These are phyloP conservation scores for Hygrophorus pudorinus DNA, from an alignment of 768 basidiomycete genomes.

Conservation along the genomic window DNA sequence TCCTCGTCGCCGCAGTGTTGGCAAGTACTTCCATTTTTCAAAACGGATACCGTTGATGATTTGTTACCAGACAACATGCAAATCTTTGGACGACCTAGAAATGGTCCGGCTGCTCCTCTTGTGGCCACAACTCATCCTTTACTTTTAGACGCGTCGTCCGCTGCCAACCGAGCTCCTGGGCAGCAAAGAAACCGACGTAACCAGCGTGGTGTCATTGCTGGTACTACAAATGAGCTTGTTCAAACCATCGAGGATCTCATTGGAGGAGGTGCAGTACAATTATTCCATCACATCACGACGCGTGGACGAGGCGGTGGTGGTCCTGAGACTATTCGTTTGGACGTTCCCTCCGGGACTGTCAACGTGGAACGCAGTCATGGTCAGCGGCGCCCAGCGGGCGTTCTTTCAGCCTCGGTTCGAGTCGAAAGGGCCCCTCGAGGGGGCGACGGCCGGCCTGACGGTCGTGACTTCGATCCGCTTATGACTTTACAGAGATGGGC, in stretches of 20 bases:
- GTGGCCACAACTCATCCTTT: slow-evolving; percentile 78
- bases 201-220: slow-evolving; percentile 43
- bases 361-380: slow-evolving; percentile 47
- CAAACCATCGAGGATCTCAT: slow-evolving; percentile 77
- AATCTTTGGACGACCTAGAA: slow-evolving; percentile 56
- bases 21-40: slow-evolving; percentile 21
- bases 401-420: slow-evolving; percentile 47
- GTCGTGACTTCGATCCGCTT: slow-evolving; percentile 65
- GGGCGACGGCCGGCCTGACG: slow-evolving; percentile 30
- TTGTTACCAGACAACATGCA: slow-evolving; percentile 37
- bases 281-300: slow-evolving; percentile 75
- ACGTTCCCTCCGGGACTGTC: slow-evolving; percentile 57
- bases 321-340: slow-evolving; percentile 66
- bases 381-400: slow-evolving; percentile 36
- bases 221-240: slow-evolving; percentile 44
- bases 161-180: slow-evolving; percentile 32
- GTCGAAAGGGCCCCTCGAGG: slow-evolving; percentile 45
- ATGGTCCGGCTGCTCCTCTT: slow-evolving; percentile 37
- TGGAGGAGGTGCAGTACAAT: slow-evolving; percentile 70
- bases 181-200: slow-evolving; percentile 45
- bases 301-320: slow-evolving; percentile 43
- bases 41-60: background rate
- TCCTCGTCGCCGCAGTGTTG: slow-evolving; percentile 40
- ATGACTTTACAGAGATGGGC: slow-evolving; percentile 82
- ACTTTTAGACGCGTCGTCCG: slow-evolving; percentile 51